phyloP scores from a whole-genome alignment of 805 yeast species.

The Ogataea philodendri region DNA sequence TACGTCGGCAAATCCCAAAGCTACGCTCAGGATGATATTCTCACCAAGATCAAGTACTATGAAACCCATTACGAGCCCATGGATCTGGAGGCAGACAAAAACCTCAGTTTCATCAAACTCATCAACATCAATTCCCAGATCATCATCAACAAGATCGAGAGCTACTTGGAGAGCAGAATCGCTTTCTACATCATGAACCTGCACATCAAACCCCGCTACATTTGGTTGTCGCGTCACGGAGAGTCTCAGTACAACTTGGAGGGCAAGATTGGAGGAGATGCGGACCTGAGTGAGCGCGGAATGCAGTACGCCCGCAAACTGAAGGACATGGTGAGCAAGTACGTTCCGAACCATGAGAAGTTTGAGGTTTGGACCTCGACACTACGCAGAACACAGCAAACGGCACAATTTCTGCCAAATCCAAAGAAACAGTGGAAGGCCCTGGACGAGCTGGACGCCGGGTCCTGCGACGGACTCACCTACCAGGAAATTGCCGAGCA shows the following conservation, averaged over 20 bases:
- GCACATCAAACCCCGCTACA: conserved; percentile 87
- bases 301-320: conserved; percentile 76
- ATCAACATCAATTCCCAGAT: conserved; percentile 87
- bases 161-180: conserved; percentile 86
- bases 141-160: conserved; percentile 80
- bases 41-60: conserved; percentile 70
- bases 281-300: conserved; percentile 81
- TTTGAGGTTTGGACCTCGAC: conserved; percentile 97
- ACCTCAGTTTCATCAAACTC: conserved; percentile 80
- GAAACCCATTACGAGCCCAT: conserved; percentile 76
- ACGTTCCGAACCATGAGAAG: conserved; percentile 58
- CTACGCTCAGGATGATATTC: conserved; percentile 68
- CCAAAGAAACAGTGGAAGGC: conserved; percentile 94
- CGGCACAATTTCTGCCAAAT: conserved; percentile 79
- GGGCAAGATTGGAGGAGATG: conserved; percentile 96
- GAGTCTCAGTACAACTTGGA: conserved; percentile 89
- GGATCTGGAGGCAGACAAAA: conserved; percentile 53
- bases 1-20: conserved; percentile 68
- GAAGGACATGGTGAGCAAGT: conserved; percentile 69
- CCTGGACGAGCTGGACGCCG: conserved; percentile 94
- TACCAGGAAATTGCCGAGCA: conserved; percentile 83
- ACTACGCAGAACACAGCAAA: conserved; percentile 85
- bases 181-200: conserved; percentile 95
- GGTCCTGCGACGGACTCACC: conserved; percentile 96
- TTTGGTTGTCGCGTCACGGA: conserved; percentile 95